phyloP scores from a whole-genome alignment of 2,329 filamentous ascomycete genomes.

The Lecanicillium sp. region DNA sequence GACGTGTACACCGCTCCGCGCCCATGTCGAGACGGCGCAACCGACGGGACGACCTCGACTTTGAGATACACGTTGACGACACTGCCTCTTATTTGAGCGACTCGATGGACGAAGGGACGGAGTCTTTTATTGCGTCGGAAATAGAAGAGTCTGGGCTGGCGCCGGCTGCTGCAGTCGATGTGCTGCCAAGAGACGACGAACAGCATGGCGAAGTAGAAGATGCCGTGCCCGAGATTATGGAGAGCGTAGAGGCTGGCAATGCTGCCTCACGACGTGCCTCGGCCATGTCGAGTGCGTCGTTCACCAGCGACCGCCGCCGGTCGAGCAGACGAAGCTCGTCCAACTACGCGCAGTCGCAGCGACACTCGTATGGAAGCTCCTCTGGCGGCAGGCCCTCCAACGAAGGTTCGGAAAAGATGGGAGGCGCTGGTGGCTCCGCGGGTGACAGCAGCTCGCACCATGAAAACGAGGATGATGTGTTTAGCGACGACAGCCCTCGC shows the following conservation, averaged over 20 bases:
- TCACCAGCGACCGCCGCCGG: conserved; percentile 4
- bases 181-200: background rate
- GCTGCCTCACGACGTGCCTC: background rate
- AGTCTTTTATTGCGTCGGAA: conserved; percentile 5
- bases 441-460: conserved; percentile 38
- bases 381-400: conserved; percentile 2
- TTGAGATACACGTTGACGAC: conserved; percentile 39
- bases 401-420: conserved; percentile 1
- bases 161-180: background rate
- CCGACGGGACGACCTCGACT: conserved; percentile 29
- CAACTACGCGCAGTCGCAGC: background rate
- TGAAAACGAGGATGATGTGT: conserved; percentile 48
- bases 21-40: conserved; percentile 20
- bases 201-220: background rate
- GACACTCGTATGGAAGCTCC: conserved; percentile 4
- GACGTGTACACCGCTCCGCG: background rate
- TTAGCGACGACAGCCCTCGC: conserved; percentile 49
- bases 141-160: background rate
- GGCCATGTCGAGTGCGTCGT: conserved; percentile 1
- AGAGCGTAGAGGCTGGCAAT: no score
- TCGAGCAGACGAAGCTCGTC: background rate
- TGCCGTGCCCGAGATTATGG: background rate
- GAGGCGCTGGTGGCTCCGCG: background rate
- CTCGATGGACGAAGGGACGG: conserved; percentile 29
- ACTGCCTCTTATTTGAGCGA: conserved; percentile 31